phyloP scores from a whole-genome alignment of 768 basidiomycete species.

The Pholiota conissans region DNA sequence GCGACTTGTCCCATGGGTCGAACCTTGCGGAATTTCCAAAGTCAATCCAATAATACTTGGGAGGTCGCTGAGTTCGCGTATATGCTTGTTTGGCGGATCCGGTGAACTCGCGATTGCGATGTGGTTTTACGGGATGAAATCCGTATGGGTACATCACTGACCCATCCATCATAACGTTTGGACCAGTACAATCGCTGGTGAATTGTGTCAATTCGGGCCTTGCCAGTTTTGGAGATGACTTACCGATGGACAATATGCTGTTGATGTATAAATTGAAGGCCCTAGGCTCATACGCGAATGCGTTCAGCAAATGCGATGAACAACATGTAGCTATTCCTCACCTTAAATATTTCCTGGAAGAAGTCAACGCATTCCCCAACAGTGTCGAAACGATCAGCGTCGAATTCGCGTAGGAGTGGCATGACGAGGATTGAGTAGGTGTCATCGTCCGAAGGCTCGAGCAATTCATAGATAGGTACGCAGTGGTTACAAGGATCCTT shows the following conservation, averaged over 20 bases:
- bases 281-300: constrained; percentile 7
- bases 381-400: constrained; percentile 19
- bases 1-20: constrained; percentile 21
- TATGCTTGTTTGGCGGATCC: constrained; percentile 14
- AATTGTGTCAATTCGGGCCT: too few relatives aligned
- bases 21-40: constrained; percentile 34
- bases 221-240: too few relatives aligned
- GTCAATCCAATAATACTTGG: constrained; percentile 38
- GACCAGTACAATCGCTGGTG: constrained; percentile 16
- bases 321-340: not conserved
- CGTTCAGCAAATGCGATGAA: not conserved
- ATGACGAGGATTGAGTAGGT: constrained; percentile 29
- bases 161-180: constrained; percentile 23
- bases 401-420: constrained; percentile 30
- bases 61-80: constrained; percentile 27
- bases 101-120: constrained; percentile 22
- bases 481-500: too few relatives aligned
- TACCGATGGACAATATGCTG: constrained; percentile 21
- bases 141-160: constrained; percentile 14
- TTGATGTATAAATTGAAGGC: constrained; percentile 16
- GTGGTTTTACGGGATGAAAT: constrained; percentile 17
- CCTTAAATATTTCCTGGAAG: constrained; percentile 19
- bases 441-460: not conserved
- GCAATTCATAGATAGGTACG: constrained; percentile 4
- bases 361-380: constrained; percentile 22